Evolutionary conservation across 805 yeast genomes (phyloP).

Genomic region (Komagataella pseudopastoris): DNA sequence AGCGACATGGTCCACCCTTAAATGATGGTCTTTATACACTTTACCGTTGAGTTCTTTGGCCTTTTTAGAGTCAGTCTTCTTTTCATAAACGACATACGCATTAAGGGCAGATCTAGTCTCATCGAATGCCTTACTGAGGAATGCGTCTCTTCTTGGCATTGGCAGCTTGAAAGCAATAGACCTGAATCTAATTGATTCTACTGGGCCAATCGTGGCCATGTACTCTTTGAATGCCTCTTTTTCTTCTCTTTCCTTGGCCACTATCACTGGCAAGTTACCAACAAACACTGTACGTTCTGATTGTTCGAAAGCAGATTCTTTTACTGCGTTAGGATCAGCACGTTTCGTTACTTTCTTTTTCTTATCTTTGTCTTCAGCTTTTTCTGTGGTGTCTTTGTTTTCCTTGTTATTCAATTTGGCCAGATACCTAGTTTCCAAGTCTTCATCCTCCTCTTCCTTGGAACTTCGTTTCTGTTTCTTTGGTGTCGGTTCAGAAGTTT

Average conservation of each 20-base stretch:
- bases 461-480: conserved; percentile 7
- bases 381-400: conserved; percentile 7
- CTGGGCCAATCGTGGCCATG: conserved; percentile 21
- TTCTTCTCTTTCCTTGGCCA: conserved; percentile 46
- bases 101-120: conserved; percentile 69
- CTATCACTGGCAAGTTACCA: conserved; percentile 70
- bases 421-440: conserved; percentile 41
- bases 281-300: conserved; percentile 80
- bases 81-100: conserved; percentile 73
- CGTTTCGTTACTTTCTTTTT: conserved; percentile 9
- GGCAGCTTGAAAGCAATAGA: conserved; percentile 83
- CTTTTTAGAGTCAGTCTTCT: conserved; percentile 32
- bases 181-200: conserved; percentile 79
- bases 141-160: conserved; percentile 87
- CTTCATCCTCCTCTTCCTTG: conserved; percentile 19
- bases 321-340: conserved; percentile 27
- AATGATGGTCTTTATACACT: conserved; percentile 57
- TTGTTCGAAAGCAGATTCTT: conserved; percentile 62
- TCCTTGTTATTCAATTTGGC: conserved; percentile 31
- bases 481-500: conserved; percentile 6
- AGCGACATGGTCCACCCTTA: conserved; percentile 86
- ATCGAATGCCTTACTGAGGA: conserved; percentile 66
- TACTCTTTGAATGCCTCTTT: conserved; percentile 45
- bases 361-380: conserved; percentile 7
- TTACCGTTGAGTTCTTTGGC: conserved; percentile 47